Conservation (phyloP, 2,329 filamentous ascomycete genomes). For the Sporothrix globosa region DNA sequence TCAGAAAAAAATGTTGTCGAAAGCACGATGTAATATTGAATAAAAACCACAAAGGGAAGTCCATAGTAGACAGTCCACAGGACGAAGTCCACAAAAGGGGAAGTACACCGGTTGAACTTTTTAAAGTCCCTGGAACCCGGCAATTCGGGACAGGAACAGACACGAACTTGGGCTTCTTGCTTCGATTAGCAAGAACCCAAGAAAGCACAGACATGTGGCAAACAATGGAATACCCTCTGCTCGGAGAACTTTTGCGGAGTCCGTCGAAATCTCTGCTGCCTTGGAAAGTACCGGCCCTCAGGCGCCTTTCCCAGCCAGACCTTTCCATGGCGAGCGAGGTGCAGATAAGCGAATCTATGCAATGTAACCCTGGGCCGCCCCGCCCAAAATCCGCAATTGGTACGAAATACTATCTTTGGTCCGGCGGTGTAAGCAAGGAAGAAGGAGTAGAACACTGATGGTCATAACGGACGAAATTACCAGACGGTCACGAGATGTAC, state of each 20-base stretch:
- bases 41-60: no score
- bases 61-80: no score
- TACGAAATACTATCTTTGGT: constrained; percentile 4
- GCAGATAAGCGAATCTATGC: constrained; percentile 8
- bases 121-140: constrained; percentile 8
- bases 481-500: constrained; percentile 2
- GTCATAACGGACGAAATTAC: background rate
- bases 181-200: background rate
- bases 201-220: constrained; percentile 2
- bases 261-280: background rate
- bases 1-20: no score
- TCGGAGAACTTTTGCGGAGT: no score
- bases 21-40: no score
- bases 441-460: background rate
- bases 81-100: no score
- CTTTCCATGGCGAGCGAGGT: background rate
- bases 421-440: constrained; percentile 11
- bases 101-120: background rate
- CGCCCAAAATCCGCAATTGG: constrained; percentile 3
- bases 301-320: no score
- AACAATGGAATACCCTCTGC: background rate
- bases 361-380: constrained; percentile 16
- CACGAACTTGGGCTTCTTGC: background rate
- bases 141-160: background rate
- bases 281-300: background rate